Evolutionary conservation across 371 early-diverging fungal genomes (phyloP).

Genomic region (Mucor irregularis): DNA sequence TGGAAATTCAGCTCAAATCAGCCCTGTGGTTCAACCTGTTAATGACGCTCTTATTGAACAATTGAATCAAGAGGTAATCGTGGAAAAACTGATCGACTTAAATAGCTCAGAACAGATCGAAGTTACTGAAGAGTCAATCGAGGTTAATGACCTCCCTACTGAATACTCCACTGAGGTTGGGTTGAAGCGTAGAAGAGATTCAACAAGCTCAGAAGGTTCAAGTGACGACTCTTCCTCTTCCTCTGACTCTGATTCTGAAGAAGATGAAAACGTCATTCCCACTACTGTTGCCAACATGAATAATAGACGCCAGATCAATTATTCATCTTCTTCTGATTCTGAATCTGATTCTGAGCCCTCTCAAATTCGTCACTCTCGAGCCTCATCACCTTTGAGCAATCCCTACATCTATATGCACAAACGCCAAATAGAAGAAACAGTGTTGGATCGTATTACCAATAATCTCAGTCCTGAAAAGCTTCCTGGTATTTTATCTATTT

Average conservation of each 20-base stretch:
- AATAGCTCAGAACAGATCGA: not conserved
- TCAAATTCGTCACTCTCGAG: constrained; percentile 15
- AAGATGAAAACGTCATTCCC: constrained; percentile 29
- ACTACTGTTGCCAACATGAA: constrained; percentile 43
- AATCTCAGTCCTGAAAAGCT: constrained; percentile 42
- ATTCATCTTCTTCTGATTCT: constrained; percentile 27
- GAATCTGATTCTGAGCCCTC: constrained; percentile 41
- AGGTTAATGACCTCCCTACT: constrained; percentile 5
- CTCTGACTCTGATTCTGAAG: constrained; percentile 23
- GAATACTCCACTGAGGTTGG: not conserved
- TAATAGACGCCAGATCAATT: constrained; percentile 28
- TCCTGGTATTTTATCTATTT: constrained; percentile 49
- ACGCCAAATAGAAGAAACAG: constrained; percentile 49
- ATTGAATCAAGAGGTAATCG: constrained; percentile 2
- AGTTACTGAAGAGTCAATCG: not conserved
- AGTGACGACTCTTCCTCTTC: constrained; percentile 20
- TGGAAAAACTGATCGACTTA: not conserved
- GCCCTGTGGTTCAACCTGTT: constrained; percentile 17
- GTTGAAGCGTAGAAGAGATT: constrained; percentile 31
- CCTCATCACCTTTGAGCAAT: constrained; percentile 8
- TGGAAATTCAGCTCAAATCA: constrained; percentile 15
- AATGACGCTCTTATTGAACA: not conserved
- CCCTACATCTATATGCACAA: constrained; percentile 45
- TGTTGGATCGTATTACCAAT: constrained; percentile 46
- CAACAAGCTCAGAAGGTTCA: constrained; percentile 21